Evolutionary conservation across 2,329 filamentous ascomycete genomes (phyloP), one percentile per base, ranked within the genome.

Genomic region (Claviceps cyperi): DNA sequence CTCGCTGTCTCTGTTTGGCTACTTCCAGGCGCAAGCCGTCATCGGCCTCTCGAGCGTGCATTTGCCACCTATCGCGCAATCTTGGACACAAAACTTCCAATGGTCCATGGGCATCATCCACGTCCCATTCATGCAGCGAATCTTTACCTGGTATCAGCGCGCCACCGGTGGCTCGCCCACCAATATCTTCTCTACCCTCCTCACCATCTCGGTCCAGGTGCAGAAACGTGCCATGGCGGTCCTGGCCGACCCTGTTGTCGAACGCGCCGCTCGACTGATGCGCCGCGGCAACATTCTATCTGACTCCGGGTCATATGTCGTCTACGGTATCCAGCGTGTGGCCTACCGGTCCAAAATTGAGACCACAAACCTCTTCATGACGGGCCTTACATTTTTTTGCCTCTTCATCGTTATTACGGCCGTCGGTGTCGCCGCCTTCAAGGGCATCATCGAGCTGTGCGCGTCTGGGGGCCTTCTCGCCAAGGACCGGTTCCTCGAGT

Each of bases 91-190:
- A 69, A 91, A 95, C 68, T 95, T 96, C 70, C 85, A 94, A 63
- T 96, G 90, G 90, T 92, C 84, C 61, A 91, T 96, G 86, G 90
- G 90, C 59, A 89, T 96, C 59, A 94, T 96, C 59, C 78, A 78
- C 50, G 75, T 95, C 43, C 73, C 72, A 9, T 96, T 94, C 64
- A 77, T 95, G 69, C 87, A 96, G 69, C 73, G 73, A 38, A 84
- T 94, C 60, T 86, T 87, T 54, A 94, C 88, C 28, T 96, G 90
- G 90, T 96, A 95, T 64, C 90, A 94, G 68, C 84, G 90, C 54
- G 79, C 90, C 2, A 96, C 90, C 1, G 90, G 90, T 49, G 90
- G 90, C 55, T 87, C 77, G 1, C 85, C 90, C 0, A 81, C 87
- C 7, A 84, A 80, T n/a, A 73, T 94, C 36, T 77, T 95, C 41